These are phyloP conservation scores for Starmerella etchellsii DNA, from an alignment of 805 yeast genomes.

Conservation along the genomic window DNA sequence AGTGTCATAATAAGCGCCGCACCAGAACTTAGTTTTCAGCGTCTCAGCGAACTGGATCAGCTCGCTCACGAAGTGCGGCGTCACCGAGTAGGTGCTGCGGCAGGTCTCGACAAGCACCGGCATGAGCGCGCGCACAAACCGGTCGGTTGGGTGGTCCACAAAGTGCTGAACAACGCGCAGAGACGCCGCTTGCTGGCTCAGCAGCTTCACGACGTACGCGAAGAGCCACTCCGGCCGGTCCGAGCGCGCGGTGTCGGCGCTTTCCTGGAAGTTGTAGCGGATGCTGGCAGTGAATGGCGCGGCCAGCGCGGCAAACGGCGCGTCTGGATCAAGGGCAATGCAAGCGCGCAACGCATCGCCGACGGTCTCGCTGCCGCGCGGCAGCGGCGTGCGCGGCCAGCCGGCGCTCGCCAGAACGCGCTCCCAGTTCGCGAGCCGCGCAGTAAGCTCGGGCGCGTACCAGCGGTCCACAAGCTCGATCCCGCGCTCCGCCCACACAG, in stretches of 20 bases:
- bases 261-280: slow-evolving; percentile 42
- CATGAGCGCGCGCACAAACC: slow-evolving; percentile 37
- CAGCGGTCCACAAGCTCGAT: neutral
- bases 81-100: slow-evolving; percentile 3
- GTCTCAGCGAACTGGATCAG: slow-evolving; percentile 3
- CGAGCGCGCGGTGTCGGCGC: slow-evolving; percentile 46
- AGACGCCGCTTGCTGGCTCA: slow-evolving; percentile 25
- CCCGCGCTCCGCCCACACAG: neutral
- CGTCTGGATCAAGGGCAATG: slow-evolving; percentile 17
- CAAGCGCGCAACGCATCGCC: neutral
- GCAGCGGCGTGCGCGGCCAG: slow-evolving; percentile 14
- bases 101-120: slow-evolving; percentile 22
- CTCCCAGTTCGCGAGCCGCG: slow-evolving; percentile 1
- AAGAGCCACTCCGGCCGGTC: slow-evolving; percentile 67
- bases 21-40: slow-evolving; percentile 4
- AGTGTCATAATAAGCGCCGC: neutral
- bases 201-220: slow-evolving; percentile 29
- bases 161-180: slow-evolving; percentile 17
- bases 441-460: slow-evolving; percentile 7
- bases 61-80: slow-evolving; percentile 12
- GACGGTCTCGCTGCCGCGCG: neutral
- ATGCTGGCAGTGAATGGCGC: slow-evolving; percentile 39
- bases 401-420: slow-evolving; percentile 4
- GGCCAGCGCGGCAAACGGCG: slow-evolving; percentile 35
- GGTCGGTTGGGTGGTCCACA: slow-evolving; percentile 26